Evolutionary conservation across 331 rosid species (phyloP), one percentile per base, ranked within the genome.

Genomic region (Stylosanthes scabra): DNA sequence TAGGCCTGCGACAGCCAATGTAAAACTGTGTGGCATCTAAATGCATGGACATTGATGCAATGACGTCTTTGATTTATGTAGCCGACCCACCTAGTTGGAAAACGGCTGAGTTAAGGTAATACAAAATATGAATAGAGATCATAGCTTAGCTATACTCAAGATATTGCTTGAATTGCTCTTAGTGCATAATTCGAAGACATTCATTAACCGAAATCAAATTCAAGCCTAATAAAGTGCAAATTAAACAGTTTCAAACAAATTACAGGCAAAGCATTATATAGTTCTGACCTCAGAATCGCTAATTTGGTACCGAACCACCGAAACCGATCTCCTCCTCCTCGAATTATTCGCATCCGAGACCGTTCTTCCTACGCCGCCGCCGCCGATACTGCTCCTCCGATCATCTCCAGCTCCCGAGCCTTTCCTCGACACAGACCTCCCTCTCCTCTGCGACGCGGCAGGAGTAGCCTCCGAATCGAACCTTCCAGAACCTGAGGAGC

Each of bases 341-440:
- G 87, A 75, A 85, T 74, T 89, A 85, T 74, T 89, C 41, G 80
- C 83, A 60, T 94, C 96, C 3, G 90, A 63, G 56, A 59, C 77
- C 2, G 81, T 57, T 75, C 80, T 88, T 42, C 80, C 87, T 13
- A 20, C 25, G 25, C 78, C 74, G n/a, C 88, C 82, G 4, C 66
- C 52, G 15, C 77, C 74, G n/a, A 44, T 54, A 57, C 74, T 82
- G 62, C 75, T 84, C 75, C 73, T 84, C 55, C 75, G 82, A 46
- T 85, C 95, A 49, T 84, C 83, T 9, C 71, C 79, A 0, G 40
- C 65, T 11, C 84, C 89, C 39, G 84, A 71, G 45, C 82, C 68
- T 40, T 81, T 90, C 83, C 99, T 85, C 65, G 97, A 91, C 31
- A 86, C 91, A 20, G 99, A 91, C 92, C 99, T 91, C 68, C 99